Base-by-base conservation (phyloP, 2,329 filamentous ascomycete species). In the Nemania diffusa region DNA sequence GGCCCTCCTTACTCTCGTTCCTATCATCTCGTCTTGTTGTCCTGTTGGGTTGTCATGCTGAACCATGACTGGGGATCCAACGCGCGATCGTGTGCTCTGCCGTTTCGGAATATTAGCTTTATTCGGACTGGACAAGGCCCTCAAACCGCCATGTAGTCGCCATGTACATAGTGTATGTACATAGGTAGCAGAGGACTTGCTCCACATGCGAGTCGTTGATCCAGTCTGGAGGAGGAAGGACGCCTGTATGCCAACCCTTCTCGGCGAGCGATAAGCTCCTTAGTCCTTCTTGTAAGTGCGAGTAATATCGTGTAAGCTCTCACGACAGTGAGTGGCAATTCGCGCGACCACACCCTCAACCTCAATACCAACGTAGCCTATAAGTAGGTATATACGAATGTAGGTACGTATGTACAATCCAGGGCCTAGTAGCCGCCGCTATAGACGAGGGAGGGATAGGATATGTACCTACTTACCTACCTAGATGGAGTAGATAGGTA, bases 221-320 rank as follows among this genome's bases (percentile, higher is more conserved):
- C 40, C 34, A 59, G 37, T 59, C 59, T 63, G 59, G 60, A 67
- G 56, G 37, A 65, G 57, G 62, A 59, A 64, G 62, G 34, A 56
- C 32, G 37, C 17, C 26, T 40, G 24, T 51, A 29, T 65, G 62
- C 57, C 66, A 62, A 65, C 52, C 46, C 37, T 56, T 57, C 66
- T 68, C 58, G 62, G 66, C 62, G 53, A 24, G 9, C 48, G 66
- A 68, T 65, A 68, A 68, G 66, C 44, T 62, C 26, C 50, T 15
- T 24, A 46, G 6, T 51, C 40, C 64, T n/a, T n/a, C n/a, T n/a
- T n/a, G n/a, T n/a, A n/a, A n/a, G n/a, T n/a, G n/a, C n/a, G n/a
- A n/a, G n/a, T 40, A 48, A 24, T 24, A 51, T 34, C 27, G 44
- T 15, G 11, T 40, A 34, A 32, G 42, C 27, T 53, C 62, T 52